These are phyloP conservation scores for Termitomyces sp. DNA, from an alignment of 768 basidiomycete genomes.

Conservation along the genomic window DNA sequence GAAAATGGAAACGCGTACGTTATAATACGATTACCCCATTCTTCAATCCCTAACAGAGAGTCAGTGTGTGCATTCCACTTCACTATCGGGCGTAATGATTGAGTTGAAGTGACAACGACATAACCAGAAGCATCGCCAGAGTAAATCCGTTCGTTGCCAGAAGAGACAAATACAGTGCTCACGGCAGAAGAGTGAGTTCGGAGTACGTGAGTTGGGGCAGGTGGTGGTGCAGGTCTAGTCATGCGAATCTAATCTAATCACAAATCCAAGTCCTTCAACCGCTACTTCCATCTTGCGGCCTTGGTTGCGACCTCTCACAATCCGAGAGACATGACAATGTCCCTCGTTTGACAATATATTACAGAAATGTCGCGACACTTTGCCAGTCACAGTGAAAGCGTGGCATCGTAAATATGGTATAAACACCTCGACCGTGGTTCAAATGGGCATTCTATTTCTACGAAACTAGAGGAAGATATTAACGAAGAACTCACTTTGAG, in stretches of 20 bases:
- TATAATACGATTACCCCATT: conserved; percentile 60
- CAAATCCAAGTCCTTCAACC: too few relatives aligned
- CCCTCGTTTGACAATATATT: not conserved
- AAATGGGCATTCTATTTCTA: too few relatives aligned
- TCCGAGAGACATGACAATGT: not conserved
- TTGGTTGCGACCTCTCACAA: too few relatives aligned
- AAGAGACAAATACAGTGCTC: conserved; percentile 54
- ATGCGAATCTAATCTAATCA: conserved; percentile 3
- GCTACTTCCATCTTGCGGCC: too few relatives aligned
- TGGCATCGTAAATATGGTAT: not conserved
- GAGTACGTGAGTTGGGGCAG: conserved; percentile 65
- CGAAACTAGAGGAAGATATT: not conserved
- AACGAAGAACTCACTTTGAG: not conserved
- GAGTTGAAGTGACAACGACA: conserved; percentile 73
- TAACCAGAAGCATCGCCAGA: conserved; percentile 79
- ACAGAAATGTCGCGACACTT: not conserved
- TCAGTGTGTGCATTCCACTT: conserved; percentile 79
- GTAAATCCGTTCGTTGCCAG: conserved; percentile 75
- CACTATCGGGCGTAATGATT: conserved; percentile 64
- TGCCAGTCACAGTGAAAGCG: not conserved
- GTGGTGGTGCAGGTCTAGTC: conserved; percentile 12
- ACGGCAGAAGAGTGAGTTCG: conserved; percentile 67
- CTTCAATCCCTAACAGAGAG: conserved; percentile 72
- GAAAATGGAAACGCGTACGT: conserved; percentile 51
- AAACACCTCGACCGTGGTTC: not conserved